Base-by-base conservation (phyloP, 2,329 filamentous ascomycete species). In the Ophiostoma fasciatum region DNA sequence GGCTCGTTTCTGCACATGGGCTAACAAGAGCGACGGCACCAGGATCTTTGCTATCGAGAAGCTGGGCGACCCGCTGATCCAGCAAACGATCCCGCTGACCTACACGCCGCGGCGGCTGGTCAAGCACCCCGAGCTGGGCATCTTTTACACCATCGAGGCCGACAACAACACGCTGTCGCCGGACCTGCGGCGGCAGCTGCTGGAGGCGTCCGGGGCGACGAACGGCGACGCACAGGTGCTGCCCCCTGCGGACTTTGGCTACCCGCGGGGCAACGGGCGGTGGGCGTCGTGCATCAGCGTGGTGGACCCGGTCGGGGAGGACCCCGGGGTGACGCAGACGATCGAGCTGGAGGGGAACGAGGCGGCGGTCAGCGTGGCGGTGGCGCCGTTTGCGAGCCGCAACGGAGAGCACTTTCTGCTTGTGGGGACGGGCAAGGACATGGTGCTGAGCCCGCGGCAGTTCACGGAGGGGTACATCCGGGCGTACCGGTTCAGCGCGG, bases 241-340 rank as follows among this genome's bases (percentile, higher is more conserved):
- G 3, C 76, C 82, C 0, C 73, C 84, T 1, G 73, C 79, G 45
- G 82, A 93, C 5, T 94, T 98, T 52, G 90, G 90, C 2, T 84
- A 94, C 49, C 82, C 90, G 9, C 74, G 78, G 38, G 85, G 76
- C 18, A 75, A 72, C 41, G 80, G 82, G 15, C 81, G 88, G 45
- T 99, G 90, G 90, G 84, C 90, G 28, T 96, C 88, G 9, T 96
- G 87, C 56, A 87, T 99, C 46, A 85, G 83, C 49, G 72, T 94
- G 15, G 69, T 99, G 14, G 90, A 98, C 50, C 87, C 90, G 0
- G 54, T 88, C 3, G 71, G 64, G 13, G 71, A 80, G 33, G 87
- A 90, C 49, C 62, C 61, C 0, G 54, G 59, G 4, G 78, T 93
- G 1, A 56, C 90, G 5, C 77, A 82, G 44, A 85, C 75, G 1